Base-by-base conservation (phyloP, 78 protist genomes). In the Dictyostelium firmibasis region DNA sequence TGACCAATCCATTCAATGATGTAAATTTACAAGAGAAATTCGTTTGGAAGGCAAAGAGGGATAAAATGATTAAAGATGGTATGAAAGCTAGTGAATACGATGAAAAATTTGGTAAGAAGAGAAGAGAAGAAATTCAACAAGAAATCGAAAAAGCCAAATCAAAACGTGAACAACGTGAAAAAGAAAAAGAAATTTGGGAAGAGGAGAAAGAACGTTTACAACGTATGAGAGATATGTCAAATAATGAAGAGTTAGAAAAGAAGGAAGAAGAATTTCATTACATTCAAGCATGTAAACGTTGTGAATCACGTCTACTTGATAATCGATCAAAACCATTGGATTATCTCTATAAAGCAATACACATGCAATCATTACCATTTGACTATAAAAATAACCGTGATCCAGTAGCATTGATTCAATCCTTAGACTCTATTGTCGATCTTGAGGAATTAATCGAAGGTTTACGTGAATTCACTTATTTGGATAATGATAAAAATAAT, bases 201-300 rank as follows among this genome's bases (percentile, higher is more conserved):
- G 85, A 50, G 44, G 97, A 98, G 81, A 72, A 93, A 27, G 96
- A 81, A 13, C 50, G 74, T 38, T 60, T 83, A n/a, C 85, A 77
- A 84, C 64, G 97, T 50, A 84, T 96, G 91, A 41, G 67, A 2
- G 97, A 91, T 14, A 82, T 20, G 75, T 84, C 88, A 20, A 60
- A 53, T 70, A 74, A 78, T 27, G 87, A 77, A 20, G 98, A 97
- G 60, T 91, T 92, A 41, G 95, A 87, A 84, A 75, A 77, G 60
- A 77, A 91, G 36, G 99, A 97, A 50, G 97, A 97, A 31, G 92
- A 97, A 94, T 98, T 98, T 38, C 97, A 98, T 41, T 83, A 86
- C 11, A 2, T 85, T 38, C 98, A 98, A 74, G 97, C 97, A 6
- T 4, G 31, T 7, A 13, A 36, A 31, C 29, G 85, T 18, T 57